phyloP scores from a whole-genome alignment of 225 moss, liverwort and hornwort species.

The Sphagnum tenellum region DNA sequence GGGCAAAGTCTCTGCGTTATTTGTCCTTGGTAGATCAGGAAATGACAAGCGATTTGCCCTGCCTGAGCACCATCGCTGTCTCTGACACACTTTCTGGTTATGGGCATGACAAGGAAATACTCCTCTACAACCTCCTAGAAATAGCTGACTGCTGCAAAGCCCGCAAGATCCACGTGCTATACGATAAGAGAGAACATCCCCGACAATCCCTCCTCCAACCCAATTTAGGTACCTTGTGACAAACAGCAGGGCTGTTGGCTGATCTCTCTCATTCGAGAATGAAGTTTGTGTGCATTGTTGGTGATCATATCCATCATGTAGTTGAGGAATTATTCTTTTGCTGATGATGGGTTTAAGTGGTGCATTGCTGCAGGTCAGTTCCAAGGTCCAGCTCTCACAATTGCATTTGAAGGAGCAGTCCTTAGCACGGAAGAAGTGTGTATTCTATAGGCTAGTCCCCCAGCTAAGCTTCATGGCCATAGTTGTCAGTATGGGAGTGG shows the following conservation, averaged over 20 bases:
- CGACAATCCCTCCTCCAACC: conserved; percentile 86
- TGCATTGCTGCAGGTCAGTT: conserved; percentile 54
- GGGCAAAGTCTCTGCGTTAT: conserved; percentile 79
- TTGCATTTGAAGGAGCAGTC: conserved; percentile 76
- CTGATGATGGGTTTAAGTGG: neutral
- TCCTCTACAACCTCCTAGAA: conserved; percentile 74
- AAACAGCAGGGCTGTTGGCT: too few relatives aligned
- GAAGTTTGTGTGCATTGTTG: too few relatives aligned
- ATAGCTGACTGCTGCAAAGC: conserved; percentile 78
- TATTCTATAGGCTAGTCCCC: conserved; percentile 51
- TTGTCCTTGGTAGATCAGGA: conserved; percentile 86
- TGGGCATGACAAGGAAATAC: conserved; percentile 42
- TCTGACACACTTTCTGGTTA: conserved; percentile 44
- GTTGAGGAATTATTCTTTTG: too few relatives aligned
- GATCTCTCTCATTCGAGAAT: too few relatives aligned
- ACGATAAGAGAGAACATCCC: conserved; percentile 81
- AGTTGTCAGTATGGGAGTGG: conserved; percentile 72
- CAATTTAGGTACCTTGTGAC: conserved; percentile 60
- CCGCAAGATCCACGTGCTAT: conserved; percentile 62
- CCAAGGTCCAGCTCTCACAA: conserved; percentile 74
- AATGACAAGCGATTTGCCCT: conserved; percentile 86
- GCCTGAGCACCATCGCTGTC: conserved; percentile 48
- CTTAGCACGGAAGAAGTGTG: conserved; percentile 72
- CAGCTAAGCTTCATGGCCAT: conserved; percentile 65
- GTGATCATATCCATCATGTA: too few relatives aligned